These are phyloP conservation scores for Schizosaccharomyces pombe DNA, from an alignment of 805 yeast species.

Conservation along the genomic window DNA sequence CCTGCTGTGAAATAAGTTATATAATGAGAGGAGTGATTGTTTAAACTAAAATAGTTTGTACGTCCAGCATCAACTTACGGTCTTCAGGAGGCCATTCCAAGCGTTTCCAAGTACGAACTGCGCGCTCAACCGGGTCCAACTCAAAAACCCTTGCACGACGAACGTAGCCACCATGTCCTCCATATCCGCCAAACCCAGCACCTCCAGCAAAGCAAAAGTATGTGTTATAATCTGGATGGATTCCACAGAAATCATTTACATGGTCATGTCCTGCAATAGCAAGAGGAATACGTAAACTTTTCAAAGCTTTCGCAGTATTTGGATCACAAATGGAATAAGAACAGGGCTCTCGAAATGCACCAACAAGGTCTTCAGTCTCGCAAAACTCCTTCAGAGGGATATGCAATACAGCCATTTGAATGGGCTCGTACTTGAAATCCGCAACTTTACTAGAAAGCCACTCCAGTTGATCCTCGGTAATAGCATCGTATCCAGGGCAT, in stretches of 20 bases:
- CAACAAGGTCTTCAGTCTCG: conserved; percentile 26
- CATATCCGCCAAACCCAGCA: conserved; percentile 88
- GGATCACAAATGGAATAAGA: conserved; percentile 58
- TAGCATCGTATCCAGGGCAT: conserved; percentile 55
- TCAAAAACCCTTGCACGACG: conserved; percentile 58
- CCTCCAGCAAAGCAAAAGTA: conserved; percentile 94
- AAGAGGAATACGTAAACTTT: conserved; percentile 46
- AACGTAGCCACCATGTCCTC: conserved; percentile 71
- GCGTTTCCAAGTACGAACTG: conserved; percentile 50
- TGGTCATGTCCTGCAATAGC: conserved; percentile 86
- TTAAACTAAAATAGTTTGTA: neutral
- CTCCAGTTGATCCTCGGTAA: conserved; percentile 43
- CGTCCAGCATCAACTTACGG: neutral
- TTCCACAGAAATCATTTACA: conserved; percentile 71
- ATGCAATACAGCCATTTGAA: conserved; percentile 76
- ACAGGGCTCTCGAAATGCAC: conserved; percentile 43
- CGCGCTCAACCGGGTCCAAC: conserved; percentile 26
- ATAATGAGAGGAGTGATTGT: neutral
- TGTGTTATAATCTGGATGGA: conserved; percentile 18
- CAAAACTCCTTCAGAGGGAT: conserved; percentile 77
- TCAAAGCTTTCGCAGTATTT: conserved; percentile 36
- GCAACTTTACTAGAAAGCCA: conserved; percentile 22
- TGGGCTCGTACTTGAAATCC: conserved; percentile 12
- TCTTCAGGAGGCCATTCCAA: conserved; percentile 22
- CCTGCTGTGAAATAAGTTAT: too few relatives aligned